These are phyloP conservation scores for Histomonas meleagridis DNA, from an alignment of 208 protist species.

Conservation along the genomic window DNA sequence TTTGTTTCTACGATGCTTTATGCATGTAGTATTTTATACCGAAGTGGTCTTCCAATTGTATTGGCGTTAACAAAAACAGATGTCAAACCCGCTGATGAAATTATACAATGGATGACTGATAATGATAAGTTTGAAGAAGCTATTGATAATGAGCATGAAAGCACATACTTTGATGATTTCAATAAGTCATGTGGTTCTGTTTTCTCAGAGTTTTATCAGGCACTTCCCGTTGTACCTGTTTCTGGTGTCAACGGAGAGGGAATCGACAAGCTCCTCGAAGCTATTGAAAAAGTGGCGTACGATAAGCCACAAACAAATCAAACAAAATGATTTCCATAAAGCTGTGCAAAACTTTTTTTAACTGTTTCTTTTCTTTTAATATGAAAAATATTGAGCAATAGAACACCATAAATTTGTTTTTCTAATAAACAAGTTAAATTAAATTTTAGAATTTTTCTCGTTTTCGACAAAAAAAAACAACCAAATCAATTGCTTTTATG, in stretches of 20 bases:
- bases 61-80: constrained; percentile 18
- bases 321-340: too few species aligned
- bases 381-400: too few species aligned
- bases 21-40: constrained; percentile 38
- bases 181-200: background rate
- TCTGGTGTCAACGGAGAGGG: constrained; percentile 1
- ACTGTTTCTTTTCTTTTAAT: too few species aligned
- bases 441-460: too few species aligned
- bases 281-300: constrained; percentile 25
- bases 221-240: background rate
- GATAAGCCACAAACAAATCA: too few species aligned
- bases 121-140: constrained; percentile 24
- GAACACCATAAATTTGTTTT: too few species aligned
- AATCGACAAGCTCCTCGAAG: background rate
- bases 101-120: constrained; percentile 26
- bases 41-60: background rate
- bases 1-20: constrained; percentile 34
- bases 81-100: constrained; percentile 4
- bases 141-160: background rate
- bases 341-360: too few species aligned
- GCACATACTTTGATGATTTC: background rate
- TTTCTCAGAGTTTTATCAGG: constrained; percentile 21
- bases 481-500: too few species aligned
- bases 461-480: too few species aligned
- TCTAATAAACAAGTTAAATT: too few species aligned